phyloP scores from a whole-genome alignment of 1,284 basidiomycete species.

The Ceratobasidium sp. region DNA sequence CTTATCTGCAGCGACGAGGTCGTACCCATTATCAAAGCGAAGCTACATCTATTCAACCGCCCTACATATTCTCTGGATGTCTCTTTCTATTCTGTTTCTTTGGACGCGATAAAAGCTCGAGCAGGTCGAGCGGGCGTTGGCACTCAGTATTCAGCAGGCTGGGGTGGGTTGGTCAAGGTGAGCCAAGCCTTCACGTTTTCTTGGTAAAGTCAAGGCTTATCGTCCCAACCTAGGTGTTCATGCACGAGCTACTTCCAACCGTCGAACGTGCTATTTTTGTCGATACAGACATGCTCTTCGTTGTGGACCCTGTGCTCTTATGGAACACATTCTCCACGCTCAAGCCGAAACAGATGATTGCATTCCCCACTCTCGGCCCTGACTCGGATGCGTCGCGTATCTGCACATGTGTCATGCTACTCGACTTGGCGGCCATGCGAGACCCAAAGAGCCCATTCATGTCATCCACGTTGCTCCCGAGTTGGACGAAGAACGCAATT shows the following conservation, averaged over 20 bases:
- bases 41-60: conserved; percentile 34
- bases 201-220: background rate
- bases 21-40: conserved; percentile 30
- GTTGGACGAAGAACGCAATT: conserved; percentile 22
- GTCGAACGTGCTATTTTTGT: conserved; percentile 45
- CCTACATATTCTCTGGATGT: conserved; percentile 42
- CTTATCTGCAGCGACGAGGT: conserved; percentile 41
- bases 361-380: conserved; percentile 45
- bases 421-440: conserved; percentile 44
- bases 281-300: conserved; percentile 46
- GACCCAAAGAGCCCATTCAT: conserved; percentile 32
- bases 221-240: conserved; percentile 19
- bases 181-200: background rate
- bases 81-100: conserved; percentile 38
- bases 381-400: conserved; percentile 39
- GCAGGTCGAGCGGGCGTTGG: conserved; percentile 40
- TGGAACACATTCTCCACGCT: conserved; percentile 45
- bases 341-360: conserved; percentile 40
- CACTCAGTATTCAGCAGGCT: conserved; percentile 32
- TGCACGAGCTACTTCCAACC: conserved; percentile 44
- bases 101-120: conserved; percentile 43
- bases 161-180: conserved; percentile 43
- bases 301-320: conserved; percentile 44
- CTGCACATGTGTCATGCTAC: conserved; percentile 44
- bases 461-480: conserved; percentile 30